Evolutionary conservation across 192 early-diverging fungal species (phyloP).

Genomic region (Coemansia sp.): DNA sequence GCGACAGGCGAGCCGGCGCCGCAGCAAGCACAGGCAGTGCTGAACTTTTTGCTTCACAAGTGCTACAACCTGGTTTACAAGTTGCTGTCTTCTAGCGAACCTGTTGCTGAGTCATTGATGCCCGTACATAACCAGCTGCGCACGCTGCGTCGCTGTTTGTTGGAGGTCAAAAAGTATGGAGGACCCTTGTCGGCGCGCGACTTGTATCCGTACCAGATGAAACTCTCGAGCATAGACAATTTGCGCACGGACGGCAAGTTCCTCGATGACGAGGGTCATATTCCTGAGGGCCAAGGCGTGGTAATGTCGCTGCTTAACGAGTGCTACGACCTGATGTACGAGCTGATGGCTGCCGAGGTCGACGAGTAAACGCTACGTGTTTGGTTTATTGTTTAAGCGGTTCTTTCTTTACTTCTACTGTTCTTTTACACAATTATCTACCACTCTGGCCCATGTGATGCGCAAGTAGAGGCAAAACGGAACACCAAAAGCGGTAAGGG

Average conservation of each 20-base stretch:
- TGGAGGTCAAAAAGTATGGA: constrained; percentile 81
- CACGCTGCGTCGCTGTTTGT: constrained; percentile 75
- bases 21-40: constrained; percentile 70
- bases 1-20: constrained; percentile 62
- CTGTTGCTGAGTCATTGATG: constrained; percentile 80
- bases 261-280: constrained; percentile 74
- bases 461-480: too few relatives aligned
- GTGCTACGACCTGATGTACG: constrained; percentile 84
- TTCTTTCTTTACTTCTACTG: constrained; percentile 9
- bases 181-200: constrained; percentile 72
- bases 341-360: constrained; percentile 64
- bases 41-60: constrained; percentile 74
- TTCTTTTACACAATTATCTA: neutral
- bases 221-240: constrained; percentile 79
- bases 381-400: neutral
- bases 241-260: constrained; percentile 85
- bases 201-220: constrained; percentile 88
- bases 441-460: too few relatives aligned
- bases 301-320: constrained; percentile 82
- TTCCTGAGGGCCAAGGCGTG: constrained; percentile 86
- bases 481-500: too few relatives aligned
- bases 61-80: constrained; percentile 87
- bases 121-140: constrained; percentile 84
- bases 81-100: constrained; percentile 75
- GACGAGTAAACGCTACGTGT: constrained; percentile 37